These are phyloP conservation scores for Balansia obtecta DNA, from an alignment of 2,329 filamentous ascomycete genomes.

Conservation along the genomic window DNA sequence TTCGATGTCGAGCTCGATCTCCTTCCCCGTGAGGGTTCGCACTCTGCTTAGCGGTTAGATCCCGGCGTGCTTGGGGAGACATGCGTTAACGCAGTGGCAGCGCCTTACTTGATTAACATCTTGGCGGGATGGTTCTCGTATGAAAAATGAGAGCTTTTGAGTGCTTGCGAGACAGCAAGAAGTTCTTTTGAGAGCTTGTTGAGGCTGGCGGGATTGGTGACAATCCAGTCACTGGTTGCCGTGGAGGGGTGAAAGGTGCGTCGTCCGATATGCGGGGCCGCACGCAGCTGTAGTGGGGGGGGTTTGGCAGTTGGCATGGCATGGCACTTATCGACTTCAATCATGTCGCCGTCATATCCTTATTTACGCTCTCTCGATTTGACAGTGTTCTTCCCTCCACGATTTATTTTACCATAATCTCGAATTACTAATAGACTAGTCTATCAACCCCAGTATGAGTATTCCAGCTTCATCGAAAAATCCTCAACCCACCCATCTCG, in stretches of 20 bases:
- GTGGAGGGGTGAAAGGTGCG: background rate
- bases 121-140: conserved; percentile 7
- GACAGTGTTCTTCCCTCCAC: too few relatives aligned
- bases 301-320: background rate
- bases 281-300: background rate
- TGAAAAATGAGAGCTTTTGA: background rate
- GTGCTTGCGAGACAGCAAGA: too few relatives aligned
- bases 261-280: background rate
- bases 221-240: background rate
- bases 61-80: background rate
- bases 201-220: background rate
- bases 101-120: conserved; percentile 39
- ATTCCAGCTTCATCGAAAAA: too few relatives aligned
- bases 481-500: too few relatives aligned
- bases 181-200: background rate
- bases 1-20: conserved; percentile 98
- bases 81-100: too few relatives aligned
- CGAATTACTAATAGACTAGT: too few relatives aligned
- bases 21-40: conserved; percentile 93
- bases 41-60: conserved; percentile 46
- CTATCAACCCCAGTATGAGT: too few relatives aligned
- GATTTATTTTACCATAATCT: too few relatives aligned
- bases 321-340: too few relatives aligned
- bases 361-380: too few relatives aligned
- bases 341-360: too few relatives aligned